phyloP scores from a whole-genome alignment of 441 rosid species.

The Gossypium armourianum region DNA sequence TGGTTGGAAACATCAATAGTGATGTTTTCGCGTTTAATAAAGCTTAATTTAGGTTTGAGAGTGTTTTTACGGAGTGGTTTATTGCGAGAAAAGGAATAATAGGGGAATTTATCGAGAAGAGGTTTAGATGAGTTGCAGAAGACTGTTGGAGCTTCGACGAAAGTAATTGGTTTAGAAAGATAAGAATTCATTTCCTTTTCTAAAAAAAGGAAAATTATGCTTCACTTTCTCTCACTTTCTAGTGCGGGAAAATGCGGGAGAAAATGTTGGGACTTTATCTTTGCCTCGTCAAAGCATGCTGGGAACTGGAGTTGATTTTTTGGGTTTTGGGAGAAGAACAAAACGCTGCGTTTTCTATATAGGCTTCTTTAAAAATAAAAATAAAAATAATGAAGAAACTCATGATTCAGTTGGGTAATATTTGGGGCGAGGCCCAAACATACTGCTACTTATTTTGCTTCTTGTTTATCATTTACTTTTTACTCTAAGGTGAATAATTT shows the following conservation, averaged over 20 bases:
- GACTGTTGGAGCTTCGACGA: slow-evolving; percentile 22
- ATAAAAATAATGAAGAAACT: background rate
- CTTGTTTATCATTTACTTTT: no score
- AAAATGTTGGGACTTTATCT: slow-evolving; percentile 4
- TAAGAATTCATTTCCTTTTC: slow-evolving; percentile 27
- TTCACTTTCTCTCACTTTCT: background rate
- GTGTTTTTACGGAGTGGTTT: slow-evolving; percentile 18
- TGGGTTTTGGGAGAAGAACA: background rate
- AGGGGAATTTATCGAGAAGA: slow-evolving; percentile 17
- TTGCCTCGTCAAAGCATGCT: background rate
- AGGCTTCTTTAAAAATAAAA: background rate
- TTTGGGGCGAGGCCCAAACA: background rate
- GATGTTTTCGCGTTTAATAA: slow-evolving; percentile 13
- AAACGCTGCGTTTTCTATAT: slow-evolving; percentile 2
- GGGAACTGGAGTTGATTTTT: background rate
- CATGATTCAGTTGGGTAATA: background rate
- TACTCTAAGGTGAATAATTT: background rate
- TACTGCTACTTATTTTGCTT: background rate
- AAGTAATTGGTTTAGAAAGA: slow-evolving; percentile 27
- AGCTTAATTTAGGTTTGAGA: slow-evolving; percentile 22
- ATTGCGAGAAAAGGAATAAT: slow-evolving; percentile 16
- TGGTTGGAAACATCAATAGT: slow-evolving; percentile 16
- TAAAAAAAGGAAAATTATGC: background rate
- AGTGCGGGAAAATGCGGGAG: slow-evolving; percentile 6
- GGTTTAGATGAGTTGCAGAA: slow-evolving; percentile 19